These are phyloP conservation scores for Pharnaceum exiguum DNA, from an alignment of 148 eudicot species.

Conservation along the genomic window DNA sequence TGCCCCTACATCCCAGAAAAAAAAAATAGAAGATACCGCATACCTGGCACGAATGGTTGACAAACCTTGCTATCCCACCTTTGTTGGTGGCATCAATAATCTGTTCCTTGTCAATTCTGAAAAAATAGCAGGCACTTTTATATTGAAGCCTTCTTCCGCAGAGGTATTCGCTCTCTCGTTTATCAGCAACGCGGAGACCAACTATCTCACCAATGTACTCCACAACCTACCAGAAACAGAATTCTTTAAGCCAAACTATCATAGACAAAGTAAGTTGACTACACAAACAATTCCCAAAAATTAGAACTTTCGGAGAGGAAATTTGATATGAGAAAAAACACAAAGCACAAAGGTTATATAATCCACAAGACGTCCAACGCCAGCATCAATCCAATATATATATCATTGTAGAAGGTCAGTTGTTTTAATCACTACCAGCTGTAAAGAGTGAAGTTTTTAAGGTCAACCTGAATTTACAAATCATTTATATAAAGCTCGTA, in stretches of 20 bases:
- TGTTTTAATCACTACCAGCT: too few species aligned
- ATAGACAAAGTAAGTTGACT: too few species aligned
- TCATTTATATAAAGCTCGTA: not conserved
- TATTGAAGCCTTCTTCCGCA: slow-evolving; percentile 57
- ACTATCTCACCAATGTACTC: slow-evolving; percentile 82
- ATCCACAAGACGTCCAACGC: too few species aligned
- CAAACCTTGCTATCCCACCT: slow-evolving; percentile 84
- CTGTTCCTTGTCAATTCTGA: slow-evolving; percentile 72
- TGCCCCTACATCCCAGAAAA: not conserved
- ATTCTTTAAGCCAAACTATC: too few species aligned
- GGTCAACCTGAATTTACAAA: too few species aligned
- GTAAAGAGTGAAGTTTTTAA: too few species aligned
- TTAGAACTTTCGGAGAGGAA: too few species aligned
- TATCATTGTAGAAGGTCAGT: too few species aligned
- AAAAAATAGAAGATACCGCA: slow-evolving; percentile 12
- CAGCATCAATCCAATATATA: too few species aligned
- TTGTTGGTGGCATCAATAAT: slow-evolving; percentile 76
- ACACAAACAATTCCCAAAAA: too few species aligned
- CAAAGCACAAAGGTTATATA: too few species aligned
- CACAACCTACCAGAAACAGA: slow-evolving; percentile 43
- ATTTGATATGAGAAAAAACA: too few species aligned
- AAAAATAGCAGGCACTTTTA: slow-evolving; percentile 81
- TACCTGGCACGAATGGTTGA: slow-evolving; percentile 83
- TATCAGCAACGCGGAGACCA: slow-evolving; percentile 75
- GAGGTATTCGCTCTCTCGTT: slow-evolving; percentile 64